phyloP scores from a whole-genome alignment of 2,329 filamentous ascomycete genomes.

The Cucurbitaria berberidis region DNA sequence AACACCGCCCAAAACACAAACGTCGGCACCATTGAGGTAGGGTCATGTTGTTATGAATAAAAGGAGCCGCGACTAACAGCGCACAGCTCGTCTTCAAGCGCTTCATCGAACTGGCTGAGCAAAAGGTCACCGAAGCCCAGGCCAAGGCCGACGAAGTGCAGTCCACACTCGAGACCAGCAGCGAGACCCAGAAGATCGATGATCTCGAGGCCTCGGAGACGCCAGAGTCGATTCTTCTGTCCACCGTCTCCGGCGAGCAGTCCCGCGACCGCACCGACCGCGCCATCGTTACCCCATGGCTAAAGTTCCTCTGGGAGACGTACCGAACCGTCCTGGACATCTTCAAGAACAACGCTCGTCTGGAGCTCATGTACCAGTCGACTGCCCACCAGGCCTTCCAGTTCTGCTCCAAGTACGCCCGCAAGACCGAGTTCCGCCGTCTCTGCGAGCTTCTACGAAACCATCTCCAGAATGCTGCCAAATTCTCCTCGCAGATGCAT shows the following conservation, averaged over 20 bases:
- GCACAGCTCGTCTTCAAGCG: conserved; percentile 81
- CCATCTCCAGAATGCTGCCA: conserved; percentile 98
- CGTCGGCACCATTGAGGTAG: conserved; percentile 93
- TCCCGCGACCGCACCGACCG: conserved; percentile 96
- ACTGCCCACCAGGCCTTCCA: conserved; percentile 98
- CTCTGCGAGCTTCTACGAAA: conserved; percentile 98
- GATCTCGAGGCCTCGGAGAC: conserved; percentile 97
- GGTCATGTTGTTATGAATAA: background rate
- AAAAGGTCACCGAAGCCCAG: conserved; percentile 95
- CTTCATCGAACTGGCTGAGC: conserved; percentile 96
- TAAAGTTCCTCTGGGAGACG: conserved; percentile 99
- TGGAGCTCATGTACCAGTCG: conserved; percentile 98
- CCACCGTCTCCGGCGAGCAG: conserved; percentile 97
- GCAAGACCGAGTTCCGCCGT: conserved; percentile 98
- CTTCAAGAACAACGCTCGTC: conserved; percentile 96
- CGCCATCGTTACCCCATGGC: conserved; percentile 97
- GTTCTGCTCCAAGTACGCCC: conserved; percentile 96
- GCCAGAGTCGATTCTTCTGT: conserved; percentile 95
- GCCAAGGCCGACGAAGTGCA: conserved; percentile 95
- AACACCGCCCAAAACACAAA: conserved; percentile 99
- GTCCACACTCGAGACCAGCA: conserved; percentile 78
- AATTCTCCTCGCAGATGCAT: conserved; percentile 99
- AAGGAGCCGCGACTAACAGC: conserved; percentile 14
- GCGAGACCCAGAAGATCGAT: conserved; percentile 78
- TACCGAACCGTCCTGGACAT: conserved; percentile 98